Evolutionary conservation across 768 basidiomycete genomes (phyloP).

Genomic region (Galerina sulciceps): DNA sequence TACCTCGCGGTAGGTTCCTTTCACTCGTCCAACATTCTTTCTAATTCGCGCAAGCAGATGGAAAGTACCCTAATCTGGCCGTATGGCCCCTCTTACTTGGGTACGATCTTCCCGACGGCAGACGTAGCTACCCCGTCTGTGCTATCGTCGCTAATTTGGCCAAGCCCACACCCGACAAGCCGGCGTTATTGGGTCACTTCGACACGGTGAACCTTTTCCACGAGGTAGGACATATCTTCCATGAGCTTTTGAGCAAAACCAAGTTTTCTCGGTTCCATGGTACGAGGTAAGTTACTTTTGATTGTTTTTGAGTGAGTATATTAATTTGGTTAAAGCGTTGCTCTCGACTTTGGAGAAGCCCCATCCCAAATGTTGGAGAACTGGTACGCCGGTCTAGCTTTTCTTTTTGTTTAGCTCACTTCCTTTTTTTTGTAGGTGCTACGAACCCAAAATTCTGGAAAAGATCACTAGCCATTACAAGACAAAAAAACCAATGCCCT

Average conservation of each 20-base stretch:
- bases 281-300: constrained; percentile 47
- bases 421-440: constrained; percentile 53
- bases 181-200: constrained; percentile 83
- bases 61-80: constrained; percentile 85
- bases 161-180: constrained; percentile 79
- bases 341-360: constrained; percentile 85
- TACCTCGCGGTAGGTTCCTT: constrained; percentile 68
- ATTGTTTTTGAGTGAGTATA: neutral
- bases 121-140: constrained; percentile 70
- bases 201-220: constrained; percentile 93
- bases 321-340: constrained; percentile 46
- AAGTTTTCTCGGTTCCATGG: constrained; percentile 84
- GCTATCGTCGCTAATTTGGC: constrained; percentile 94
- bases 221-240: constrained; percentile 83
- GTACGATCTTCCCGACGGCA: constrained; percentile 57
- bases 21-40: neutral
- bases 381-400: constrained; percentile 52
- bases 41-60: constrained; percentile 40
- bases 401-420: neutral
- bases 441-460: constrained; percentile 78
- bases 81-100: constrained; percentile 81
- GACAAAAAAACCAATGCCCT: constrained; percentile 69
- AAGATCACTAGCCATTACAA: constrained; percentile 83
- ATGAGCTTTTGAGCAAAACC: constrained; percentile 70
- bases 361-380: constrained; percentile 94